phyloP scores from a whole-genome alignment of 2,329 filamentous ascomycete species.

The Scopulariopsis brevicaulis region DNA sequence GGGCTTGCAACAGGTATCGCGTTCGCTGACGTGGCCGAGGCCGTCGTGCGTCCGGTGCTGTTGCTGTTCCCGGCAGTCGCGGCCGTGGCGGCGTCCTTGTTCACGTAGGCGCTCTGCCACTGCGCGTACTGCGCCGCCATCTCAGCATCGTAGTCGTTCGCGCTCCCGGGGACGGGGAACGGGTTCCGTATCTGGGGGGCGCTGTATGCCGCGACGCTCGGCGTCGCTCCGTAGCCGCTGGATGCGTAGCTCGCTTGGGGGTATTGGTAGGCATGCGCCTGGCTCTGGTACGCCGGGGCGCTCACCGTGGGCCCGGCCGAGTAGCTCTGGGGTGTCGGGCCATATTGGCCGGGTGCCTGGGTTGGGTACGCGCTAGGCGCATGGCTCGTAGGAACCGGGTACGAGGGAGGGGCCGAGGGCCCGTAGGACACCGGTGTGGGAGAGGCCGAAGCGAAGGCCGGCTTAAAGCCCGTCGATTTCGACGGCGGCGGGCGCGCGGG shows the following conservation, averaged over 20 bases:
- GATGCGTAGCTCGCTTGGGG: constrained; percentile 18
- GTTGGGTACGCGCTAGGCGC: constrained; percentile 12
- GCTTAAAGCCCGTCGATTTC: constrained; percentile 29
- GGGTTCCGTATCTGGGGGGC: constrained; percentile 67
- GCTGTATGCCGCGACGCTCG: constrained; percentile 8
- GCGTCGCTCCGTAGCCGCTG: constrained; percentile 18
- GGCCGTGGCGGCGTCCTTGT: constrained; percentile 37
- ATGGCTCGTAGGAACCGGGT: background rate
- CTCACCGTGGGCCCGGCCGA: constrained; percentile 12
- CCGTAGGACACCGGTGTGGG: constrained; percentile 24
- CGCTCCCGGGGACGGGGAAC: constrained; percentile 53
- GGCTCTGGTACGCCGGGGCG: constrained; percentile 9
- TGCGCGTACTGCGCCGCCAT: constrained; percentile 87
- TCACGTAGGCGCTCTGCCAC: constrained; percentile 84
- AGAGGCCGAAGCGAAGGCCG: constrained; percentile 35
- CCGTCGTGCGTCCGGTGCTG: constrained; percentile 13
- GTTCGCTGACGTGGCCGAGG: constrained; percentile 18
- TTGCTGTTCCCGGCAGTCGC: constrained; percentile 12
- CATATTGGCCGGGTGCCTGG: constrained; percentile 28
- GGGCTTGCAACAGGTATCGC: constrained; percentile 26
- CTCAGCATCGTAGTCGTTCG: constrained; percentile 55
- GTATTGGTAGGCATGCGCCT: constrained; percentile 15
- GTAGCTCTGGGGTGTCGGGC: constrained; percentile 27
- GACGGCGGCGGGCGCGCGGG: constrained; percentile 66
- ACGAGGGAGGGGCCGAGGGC: constrained; percentile 1